Evolutionary conservation across 2,329 filamentous ascomycete genomes (phyloP).

Genomic region (Tolypocladium album): DNA sequence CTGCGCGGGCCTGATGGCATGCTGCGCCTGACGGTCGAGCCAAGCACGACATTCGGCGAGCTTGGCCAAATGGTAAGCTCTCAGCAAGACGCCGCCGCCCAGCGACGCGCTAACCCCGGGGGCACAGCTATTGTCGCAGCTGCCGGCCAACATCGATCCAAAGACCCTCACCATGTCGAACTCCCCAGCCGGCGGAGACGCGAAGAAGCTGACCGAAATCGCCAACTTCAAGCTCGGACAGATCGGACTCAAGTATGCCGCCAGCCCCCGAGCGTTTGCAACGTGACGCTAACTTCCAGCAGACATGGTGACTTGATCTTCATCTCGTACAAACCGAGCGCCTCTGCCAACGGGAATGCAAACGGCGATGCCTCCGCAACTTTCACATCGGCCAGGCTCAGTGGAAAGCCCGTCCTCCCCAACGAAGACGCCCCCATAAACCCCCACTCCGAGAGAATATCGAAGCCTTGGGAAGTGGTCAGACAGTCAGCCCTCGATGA

Average conservation of each 20-base stretch:
- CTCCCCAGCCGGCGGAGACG: slow-evolving; percentile 45
- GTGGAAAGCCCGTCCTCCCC: slow-evolving; percentile 62
- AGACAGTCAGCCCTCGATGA: slow-evolving; percentile 84
- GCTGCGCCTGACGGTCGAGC: slow-evolving; percentile 71
- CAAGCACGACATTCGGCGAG: slow-evolving; percentile 60
- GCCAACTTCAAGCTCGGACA: slow-evolving; percentile 42
- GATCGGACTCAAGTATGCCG: slow-evolving; percentile 46
- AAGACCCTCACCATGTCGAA: slow-evolving; percentile 52
- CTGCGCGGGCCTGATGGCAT: slow-evolving; percentile 90
- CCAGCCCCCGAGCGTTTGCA: slow-evolving; percentile 1
- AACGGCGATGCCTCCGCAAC: slow-evolving; percentile 25
- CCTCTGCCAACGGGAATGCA: slow-evolving; percentile 20
- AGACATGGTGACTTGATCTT: slow-evolving; percentile 91
- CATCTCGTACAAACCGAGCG: slow-evolving; percentile 61
- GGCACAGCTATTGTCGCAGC: slow-evolving; percentile 41
- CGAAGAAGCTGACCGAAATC: slow-evolving; percentile 48
- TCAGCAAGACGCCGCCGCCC: neutral
- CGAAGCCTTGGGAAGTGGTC: slow-evolving; percentile 68
- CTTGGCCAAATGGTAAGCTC: slow-evolving; percentile 39
- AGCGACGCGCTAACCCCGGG: neutral
- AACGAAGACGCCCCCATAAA: slow-evolving; percentile 57
- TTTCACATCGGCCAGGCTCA: slow-evolving; percentile 56
- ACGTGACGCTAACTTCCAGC: slow-evolving; percentile 6
- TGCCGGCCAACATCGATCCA: slow-evolving; percentile 52
- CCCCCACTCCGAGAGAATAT: slow-evolving; percentile 51